Evolutionary conservation across 805 yeast species (phyloP), one percentile per base, ranked within the genome.

Genomic region (Yamadazyma scolyti): DNA sequence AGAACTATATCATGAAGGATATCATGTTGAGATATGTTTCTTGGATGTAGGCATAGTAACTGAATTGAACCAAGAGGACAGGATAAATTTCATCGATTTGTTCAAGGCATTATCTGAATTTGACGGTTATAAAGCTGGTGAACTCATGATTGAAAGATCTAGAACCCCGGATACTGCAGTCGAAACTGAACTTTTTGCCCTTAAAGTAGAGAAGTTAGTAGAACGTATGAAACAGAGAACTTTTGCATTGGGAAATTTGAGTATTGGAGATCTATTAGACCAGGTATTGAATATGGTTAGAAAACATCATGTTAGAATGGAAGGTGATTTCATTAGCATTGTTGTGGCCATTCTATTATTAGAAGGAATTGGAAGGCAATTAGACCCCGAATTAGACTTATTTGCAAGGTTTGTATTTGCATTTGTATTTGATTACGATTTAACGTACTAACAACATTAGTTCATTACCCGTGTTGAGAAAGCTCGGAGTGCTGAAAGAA

Each of bases 111-210:
- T 93, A 20, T 83, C 96, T 2, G 82, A 79, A 40, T 93, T 93
- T 58, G 95, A 93, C 56, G 99, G 99, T 1, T 88, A 84, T 52
- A 72, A 70, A 38, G 97, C 96, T 0, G 99, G 99, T 8, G 94
- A 88, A 51, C 67, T 93, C 34, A 90, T 93, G 97, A 79, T 89
- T 37, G 97, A 88, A 59, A 65, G 97, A 36, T 89, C 97, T 3
- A 71, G 93, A 37, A 88, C 97, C 0, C 98, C 99, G 1, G 95
- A 86, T 28, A 83, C 96, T 0, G 97, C 86, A 1, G 66, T 87
- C 4, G 78, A 90, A 46, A 75, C 75, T 35, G 97, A 90, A 35
- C 66, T 85, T 9, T 93, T 93, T 60, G 95, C 95, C 0, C 56
- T 85, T 33, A 85, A 86, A 53, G 96, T 88, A 22, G 95, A 87